phyloP scores from a whole-genome alignment of 441 rosid species.

The Francoa sonchifolia region DNA sequence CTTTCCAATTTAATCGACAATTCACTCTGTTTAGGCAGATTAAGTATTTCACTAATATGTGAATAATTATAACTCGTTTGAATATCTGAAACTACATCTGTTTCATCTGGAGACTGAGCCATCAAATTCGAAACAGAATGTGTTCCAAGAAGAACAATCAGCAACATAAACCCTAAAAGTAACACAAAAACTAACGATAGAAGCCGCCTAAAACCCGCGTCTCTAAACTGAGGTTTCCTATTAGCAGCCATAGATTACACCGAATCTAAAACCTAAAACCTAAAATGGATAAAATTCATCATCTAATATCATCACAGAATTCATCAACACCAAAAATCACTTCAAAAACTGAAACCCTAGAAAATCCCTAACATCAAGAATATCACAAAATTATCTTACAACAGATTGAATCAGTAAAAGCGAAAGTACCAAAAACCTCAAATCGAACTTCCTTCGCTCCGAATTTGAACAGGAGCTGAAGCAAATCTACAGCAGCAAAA shows the following conservation, averaged over 20 bases:
- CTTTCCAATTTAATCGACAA: conserved; percentile 47
- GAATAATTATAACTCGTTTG: conserved; percentile 17
- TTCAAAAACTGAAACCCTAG: conserved; percentile 12
- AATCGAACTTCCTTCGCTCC: no score
- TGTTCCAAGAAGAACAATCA: no score
- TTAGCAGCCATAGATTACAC: conserved; percentile 32
- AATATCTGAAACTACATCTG: conserved; percentile 16
- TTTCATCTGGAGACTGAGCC: conserved; percentile 17
- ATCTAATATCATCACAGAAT: no score
- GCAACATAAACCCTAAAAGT: no score
- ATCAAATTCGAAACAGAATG: conserved; percentile 15
- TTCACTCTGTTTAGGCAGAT: conserved; percentile 38
- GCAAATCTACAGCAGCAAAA: no score
- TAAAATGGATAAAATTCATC: conserved; percentile 1
- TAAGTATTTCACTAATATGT: conserved; percentile 14
- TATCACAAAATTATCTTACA: conserved; percentile 12
- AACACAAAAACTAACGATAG: no score
- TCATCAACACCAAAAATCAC: no score
- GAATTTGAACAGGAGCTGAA: no score
- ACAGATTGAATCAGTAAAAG: conserved; percentile 10
- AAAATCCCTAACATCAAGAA: conserved; percentile 5
- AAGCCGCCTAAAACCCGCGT: no score
- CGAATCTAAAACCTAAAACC: conserved; percentile 2
- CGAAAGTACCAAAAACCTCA: conserved; percentile 19
- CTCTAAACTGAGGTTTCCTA: conserved; percentile 60